Percentiles rank a stretch among this genome's conserved stretches.
Conservation (phyloP, 179 eudicot species). For the Dionaea muscipula region DNA sequence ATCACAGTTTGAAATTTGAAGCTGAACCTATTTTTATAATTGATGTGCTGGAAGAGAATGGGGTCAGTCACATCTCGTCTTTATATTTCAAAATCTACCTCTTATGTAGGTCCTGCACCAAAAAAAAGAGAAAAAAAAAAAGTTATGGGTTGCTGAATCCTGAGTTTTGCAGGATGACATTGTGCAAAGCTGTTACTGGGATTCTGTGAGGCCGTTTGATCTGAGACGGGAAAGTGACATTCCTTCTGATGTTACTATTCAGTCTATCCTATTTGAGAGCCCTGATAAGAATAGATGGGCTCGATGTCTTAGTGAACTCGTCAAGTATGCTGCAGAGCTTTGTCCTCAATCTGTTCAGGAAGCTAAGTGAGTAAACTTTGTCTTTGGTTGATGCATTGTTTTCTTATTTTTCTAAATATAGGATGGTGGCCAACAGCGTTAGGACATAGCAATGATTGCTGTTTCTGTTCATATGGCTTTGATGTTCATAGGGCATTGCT, state of each 20-base stretch:
- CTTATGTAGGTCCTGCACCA: background rate
- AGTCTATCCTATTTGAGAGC: slow-evolving; percentile 81
- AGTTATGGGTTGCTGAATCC: background rate
- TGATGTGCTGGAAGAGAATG: slow-evolving; percentile 94
- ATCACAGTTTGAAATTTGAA: slow-evolving; percentile 47
- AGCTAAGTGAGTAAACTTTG: slow-evolving; percentile 55
- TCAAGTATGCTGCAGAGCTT: slow-evolving; percentile 88
- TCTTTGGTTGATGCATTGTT: background rate
- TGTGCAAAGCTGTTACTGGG: slow-evolving; percentile 97
- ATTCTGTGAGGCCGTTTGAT: slow-evolving; percentile 87
- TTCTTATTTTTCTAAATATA: too few species aligned
- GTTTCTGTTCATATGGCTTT: too few species aligned
- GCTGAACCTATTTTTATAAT: slow-evolving; percentile 86
- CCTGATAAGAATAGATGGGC: slow-evolving; percentile 98
- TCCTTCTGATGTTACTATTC: slow-evolving; percentile 86
- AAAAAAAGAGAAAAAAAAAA: background rate
- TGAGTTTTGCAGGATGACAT: slow-evolving; percentile 70
- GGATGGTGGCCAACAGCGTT: too few species aligned
- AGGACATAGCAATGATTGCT: too few species aligned
- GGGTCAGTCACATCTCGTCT: slow-evolving; percentile 41
- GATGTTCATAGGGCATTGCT: too few species aligned
- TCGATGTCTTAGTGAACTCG: slow-evolving; percentile 93
- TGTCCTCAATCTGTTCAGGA: slow-evolving; percentile 96
- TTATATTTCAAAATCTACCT: slow-evolving; percentile 4
- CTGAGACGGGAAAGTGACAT: slow-evolving; percentile 82